Conservation (phyloP, 805 yeast species). For the Candida maltosa region DNA sequence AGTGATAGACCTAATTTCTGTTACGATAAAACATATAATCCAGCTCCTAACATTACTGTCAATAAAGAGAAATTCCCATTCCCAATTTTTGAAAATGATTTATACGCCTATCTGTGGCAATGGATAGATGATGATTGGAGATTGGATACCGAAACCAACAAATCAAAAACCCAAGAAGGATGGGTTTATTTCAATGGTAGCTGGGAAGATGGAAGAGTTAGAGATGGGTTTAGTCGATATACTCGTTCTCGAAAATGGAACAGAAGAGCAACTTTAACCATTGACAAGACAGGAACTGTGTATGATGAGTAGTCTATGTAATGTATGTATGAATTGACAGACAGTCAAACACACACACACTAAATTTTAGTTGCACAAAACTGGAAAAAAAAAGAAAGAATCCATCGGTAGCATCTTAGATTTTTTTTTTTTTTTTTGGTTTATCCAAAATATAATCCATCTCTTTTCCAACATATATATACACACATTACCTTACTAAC, state of each 20-base stretch:
- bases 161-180: constrained; percentile 37
- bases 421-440: too few species aligned
- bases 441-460: too few species aligned
- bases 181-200: constrained; percentile 54
- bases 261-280: constrained; percentile 39
- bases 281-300: constrained; percentile 19
- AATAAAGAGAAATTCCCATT: constrained; percentile 39
- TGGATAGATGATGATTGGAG: constrained; percentile 58
- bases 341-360: too few species aligned
- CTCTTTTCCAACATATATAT: too few species aligned
- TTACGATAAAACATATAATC: constrained; percentile 30
- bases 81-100: constrained; percentile 39
- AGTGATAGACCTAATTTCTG: constrained; percentile 51
- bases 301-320: constrained; percentile 11
- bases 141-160: constrained; percentile 39
- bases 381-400: too few species aligned
- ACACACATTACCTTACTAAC: too few species aligned
- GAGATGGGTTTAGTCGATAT: constrained; percentile 47
- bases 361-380: too few species aligned
- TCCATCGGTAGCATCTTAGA: too few species aligned
- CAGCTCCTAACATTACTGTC: constrained; percentile 23
- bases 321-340: too few species aligned
- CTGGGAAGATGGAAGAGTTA: constrained; percentile 41
- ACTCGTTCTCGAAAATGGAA: constrained; percentile 53
- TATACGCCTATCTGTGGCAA: constrained; percentile 45